These are phyloP conservation scores for Agapanthus africanus DNA, from an alignment of 106 monocot species.

Conservation along the genomic window DNA sequence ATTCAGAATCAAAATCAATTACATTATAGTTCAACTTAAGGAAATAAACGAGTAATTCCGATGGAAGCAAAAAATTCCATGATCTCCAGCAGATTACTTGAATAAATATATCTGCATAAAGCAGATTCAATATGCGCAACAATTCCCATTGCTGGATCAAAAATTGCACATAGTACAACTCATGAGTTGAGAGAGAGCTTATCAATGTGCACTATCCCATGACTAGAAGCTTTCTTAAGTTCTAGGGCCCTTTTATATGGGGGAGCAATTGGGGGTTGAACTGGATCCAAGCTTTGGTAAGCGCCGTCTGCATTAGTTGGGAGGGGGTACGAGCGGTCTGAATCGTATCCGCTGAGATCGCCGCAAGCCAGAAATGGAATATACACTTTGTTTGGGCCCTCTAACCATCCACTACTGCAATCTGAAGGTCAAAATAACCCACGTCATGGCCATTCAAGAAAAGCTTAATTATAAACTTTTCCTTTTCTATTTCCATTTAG, in stretches of 20 bases:
- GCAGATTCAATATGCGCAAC: no score
- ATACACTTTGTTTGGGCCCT: conserved; percentile 87
- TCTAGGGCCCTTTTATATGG: conserved; percentile 87
- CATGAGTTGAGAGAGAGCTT: conserved; percentile 22
- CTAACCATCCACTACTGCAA: conserved; percentile 91
- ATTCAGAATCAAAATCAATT: no score
- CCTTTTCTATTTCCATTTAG: not conserved
- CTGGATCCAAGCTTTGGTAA: conserved; percentile 80
- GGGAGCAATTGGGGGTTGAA: conserved; percentile 90
- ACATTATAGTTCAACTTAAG: no score
- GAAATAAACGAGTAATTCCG: no score
- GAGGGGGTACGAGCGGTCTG: conserved; percentile 85
- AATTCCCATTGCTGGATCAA: no score
- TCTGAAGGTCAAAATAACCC: conserved; percentile 30
- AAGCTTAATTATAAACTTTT: not conserved
- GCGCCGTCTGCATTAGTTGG: conserved; percentile 36
- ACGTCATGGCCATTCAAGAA: not conserved
- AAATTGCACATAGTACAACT: no score
- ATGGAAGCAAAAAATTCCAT: no score
- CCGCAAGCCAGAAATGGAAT: conserved; percentile 96
- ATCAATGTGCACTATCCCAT: conserved; percentile 27
- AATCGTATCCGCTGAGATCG: conserved; percentile 86
- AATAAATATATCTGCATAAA: no score
- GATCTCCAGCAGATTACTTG: no score
- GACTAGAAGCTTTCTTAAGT: conserved; percentile 64